phyloP scores from a whole-genome alignment of 192 early-diverging fungal genomes.

The Coemansia sp. region DNA sequence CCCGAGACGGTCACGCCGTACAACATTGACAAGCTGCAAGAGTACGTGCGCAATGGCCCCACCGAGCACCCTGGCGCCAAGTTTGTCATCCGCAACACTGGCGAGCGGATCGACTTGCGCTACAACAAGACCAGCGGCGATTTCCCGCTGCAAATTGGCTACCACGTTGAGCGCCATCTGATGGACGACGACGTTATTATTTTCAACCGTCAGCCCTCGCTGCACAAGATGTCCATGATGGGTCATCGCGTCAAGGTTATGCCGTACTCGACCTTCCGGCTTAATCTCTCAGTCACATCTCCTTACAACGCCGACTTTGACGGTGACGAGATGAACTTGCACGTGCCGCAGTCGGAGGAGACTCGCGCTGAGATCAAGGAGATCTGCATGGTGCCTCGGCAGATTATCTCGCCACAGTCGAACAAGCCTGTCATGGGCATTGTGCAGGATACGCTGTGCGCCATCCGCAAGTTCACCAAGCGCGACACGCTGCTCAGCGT shows the following conservation, averaged over 20 bases:
- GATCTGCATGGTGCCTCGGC: slow-evolving; percentile 97
- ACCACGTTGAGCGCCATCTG: slow-evolving; percentile 94
- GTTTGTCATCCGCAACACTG: slow-evolving; percentile 93
- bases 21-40: slow-evolving; percentile 89
- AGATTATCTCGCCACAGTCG: slow-evolving; percentile 96
- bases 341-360: slow-evolving; percentile 97
- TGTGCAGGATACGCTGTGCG: slow-evolving; percentile 98
- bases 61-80: slow-evolving; percentile 95
- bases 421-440: slow-evolving; percentile 99
- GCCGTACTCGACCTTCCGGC: slow-evolving; percentile 98
- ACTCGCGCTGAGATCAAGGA: slow-evolving; percentile 93
- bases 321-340: slow-evolving; percentile 99
- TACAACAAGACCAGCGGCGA: slow-evolving; percentile 82
- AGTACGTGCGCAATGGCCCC: slow-evolving; percentile 87
- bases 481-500: slow-evolving; percentile 86
- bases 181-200: slow-evolving; percentile 95
- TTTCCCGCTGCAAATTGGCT: slow-evolving; percentile 86
- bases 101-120: slow-evolving; percentile 88
- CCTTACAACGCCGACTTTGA: slow-evolving; percentile 99
- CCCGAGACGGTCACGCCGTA: slow-evolving; percentile 96
- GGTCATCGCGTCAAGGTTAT: slow-evolving; percentile 95
- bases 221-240: slow-evolving; percentile 99
- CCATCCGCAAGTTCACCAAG: slow-evolving; percentile 91
- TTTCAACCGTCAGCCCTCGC: slow-evolving; percentile 98
- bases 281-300: slow-evolving; percentile 95